A percentile compares a stretch with the other conserved stretches of the same genome.
phyloP scores from a whole-genome alignment of 495 filamentous ascomycete species.

The Trichoderma asperelloides region DNA sequence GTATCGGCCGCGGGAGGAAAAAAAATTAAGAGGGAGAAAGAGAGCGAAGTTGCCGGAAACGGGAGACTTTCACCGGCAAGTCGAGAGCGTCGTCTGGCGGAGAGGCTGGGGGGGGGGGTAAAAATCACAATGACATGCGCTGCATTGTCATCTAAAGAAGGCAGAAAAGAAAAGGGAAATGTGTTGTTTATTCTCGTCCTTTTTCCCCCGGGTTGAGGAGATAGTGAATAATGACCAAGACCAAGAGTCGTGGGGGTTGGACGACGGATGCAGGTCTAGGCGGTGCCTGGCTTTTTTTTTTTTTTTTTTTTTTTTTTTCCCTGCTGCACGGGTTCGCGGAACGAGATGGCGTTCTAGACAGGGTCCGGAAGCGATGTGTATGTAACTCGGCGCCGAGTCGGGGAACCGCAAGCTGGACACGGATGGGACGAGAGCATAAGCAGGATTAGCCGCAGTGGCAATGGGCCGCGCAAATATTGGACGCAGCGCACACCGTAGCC shows the following conservation, averaged over 20 bases:
- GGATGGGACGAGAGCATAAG: not conserved
- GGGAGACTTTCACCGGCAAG: not conserved
- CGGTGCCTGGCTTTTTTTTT: not conserved
- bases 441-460: not conserved
- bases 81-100: not conserved
- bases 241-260: not conserved
- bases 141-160: not conserved
- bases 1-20: constrained; percentile 15
- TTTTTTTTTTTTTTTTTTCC: not conserved
- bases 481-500: too few species aligned
- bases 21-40: constrained; percentile 12
- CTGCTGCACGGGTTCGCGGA: not conserved
- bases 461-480: not conserved
- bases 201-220: not conserved
- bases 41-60: constrained; percentile 18
- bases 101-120: not conserved
- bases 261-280: constrained; percentile 1
- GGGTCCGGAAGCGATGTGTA: not conserved
- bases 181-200: not conserved
- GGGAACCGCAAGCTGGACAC: not conserved
- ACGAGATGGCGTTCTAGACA: constrained; percentile 3
- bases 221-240: not conserved
- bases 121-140: not conserved
- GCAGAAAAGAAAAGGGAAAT: not conserved
- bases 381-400: not conserved